Evolutionary conservation across 768 basidiomycete genomes (phyloP), one percentile per base, ranked within the genome.

Genomic region (Russula sp.): DNA sequence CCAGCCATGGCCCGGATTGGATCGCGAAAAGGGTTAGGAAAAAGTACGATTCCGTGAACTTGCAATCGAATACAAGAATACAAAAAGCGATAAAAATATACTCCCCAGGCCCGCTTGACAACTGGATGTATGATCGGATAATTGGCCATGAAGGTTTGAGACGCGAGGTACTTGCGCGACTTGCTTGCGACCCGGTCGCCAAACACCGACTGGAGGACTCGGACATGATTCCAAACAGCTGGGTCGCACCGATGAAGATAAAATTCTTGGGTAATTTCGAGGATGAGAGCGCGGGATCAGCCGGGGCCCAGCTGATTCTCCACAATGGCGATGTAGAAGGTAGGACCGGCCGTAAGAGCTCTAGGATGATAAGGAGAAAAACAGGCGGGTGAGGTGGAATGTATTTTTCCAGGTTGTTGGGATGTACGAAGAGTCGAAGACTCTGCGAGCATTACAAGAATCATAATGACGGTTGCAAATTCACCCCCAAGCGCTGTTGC

Each of bases 181-280:
- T 30, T 30, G 30, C 30, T 30, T 6, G 3, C 5, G 30, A 99
- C 97, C 59, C 96, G 86, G 74, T 99, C 97, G 40, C 97, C 97
- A 72, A 99, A 99, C 94, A 98, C 22, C 95, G 86, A 0, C 94
- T 96, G 1, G 94, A 96, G 0, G 97, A 97, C 77, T n/a, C n/a
- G n/a, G n/a, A 30, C 28, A 99, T 84, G 72, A 92, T 81, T 30
- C 92, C 84, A 74, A 98, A 98, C 10, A 95, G 81, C 57, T 94
- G 78, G 1, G 93, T 92, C 9, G 89, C 91, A 59, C 86, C 76
- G 57, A 93, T 87, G 28, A 94, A 90, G 63, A 98, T 91, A 79
- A 93, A 79, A 98, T 5, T 97, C n/a, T n/a, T 98, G 95, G 9
- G 96, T 92, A 69, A 98, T 92, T 69, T 92, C 92, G 70, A 98